A percentile compares a stretch with the other conserved stretches of the same genome.
Evolutionary conservation across 768 basidiomycete genomes (phyloP).

Genomic region (Leccinum boreale): DNA sequence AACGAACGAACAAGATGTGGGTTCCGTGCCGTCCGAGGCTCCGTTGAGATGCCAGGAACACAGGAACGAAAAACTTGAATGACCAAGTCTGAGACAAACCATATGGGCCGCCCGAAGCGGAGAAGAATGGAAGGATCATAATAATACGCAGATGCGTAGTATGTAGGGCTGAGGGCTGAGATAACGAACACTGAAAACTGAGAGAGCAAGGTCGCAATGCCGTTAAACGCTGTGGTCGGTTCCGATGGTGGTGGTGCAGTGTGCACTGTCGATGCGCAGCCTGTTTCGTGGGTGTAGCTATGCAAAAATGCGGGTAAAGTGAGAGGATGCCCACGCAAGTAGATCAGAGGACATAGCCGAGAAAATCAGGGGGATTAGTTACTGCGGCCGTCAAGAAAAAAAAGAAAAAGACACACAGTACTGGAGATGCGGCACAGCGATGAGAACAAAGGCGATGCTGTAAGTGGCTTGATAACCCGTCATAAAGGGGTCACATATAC

Average conservation of each 20-base stretch:
- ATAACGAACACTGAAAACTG: not conserved
- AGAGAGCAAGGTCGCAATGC: not conserved
- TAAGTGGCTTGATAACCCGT: constrained; percentile 2
- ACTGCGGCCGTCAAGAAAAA: constrained; percentile 1
- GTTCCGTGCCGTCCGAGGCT: not conserved
- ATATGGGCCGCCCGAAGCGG: not conserved
- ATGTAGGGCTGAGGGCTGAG: constrained; percentile 8
- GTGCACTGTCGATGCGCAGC: not conserved
- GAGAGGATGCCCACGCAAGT: not conserved
- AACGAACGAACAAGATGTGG: not conserved
- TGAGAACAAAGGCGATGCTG: not conserved
- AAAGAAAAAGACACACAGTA: not conserved
- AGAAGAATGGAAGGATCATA: constrained; percentile 9
- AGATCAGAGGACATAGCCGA: constrained; percentile 3
- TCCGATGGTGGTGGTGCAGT: not conserved
- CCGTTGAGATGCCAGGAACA: not conserved
- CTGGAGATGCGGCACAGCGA: constrained; percentile 2
- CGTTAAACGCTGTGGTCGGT: not conserved
- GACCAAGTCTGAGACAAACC: not conserved
- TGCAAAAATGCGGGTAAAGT: not conserved
- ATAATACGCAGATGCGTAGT: not conserved
- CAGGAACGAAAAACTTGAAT: not conserved
- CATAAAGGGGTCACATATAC: constrained; percentile 1
- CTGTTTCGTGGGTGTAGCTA: not conserved
- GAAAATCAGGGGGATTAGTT: not conserved